A percentile compares a stretch with the other conserved stretches of the same genome.
Evolutionary conservation across 2,329 filamentous ascomycete species (phyloP).

Genomic region (Diplodia intermedia): DNA sequence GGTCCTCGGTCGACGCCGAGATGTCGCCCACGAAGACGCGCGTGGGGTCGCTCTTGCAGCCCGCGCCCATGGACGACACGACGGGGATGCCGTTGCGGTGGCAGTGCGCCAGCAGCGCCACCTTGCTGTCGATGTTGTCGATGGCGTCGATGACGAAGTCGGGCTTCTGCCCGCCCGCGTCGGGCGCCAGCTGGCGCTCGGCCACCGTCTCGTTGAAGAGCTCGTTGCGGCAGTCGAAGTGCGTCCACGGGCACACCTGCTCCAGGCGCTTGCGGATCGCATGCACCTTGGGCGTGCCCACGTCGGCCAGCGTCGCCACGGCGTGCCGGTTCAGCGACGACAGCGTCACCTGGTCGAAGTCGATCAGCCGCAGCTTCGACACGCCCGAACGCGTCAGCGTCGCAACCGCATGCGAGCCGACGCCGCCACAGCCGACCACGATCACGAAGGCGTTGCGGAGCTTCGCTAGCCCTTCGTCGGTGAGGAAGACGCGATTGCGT

Average conservation of each 20-base stretch:
- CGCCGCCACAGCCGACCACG: conserved; percentile 90
- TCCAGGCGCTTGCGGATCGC: conserved; percentile 81
- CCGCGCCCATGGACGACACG: conserved; percentile 95
- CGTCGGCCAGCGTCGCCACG: conserved; percentile 90
- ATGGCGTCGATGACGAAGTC: conserved; percentile 97
- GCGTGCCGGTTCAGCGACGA: conserved; percentile 96
- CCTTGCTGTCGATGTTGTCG: conserved; percentile 97
- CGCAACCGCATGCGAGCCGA: conserved; percentile 89
- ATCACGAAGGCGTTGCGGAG: conserved; percentile 84
- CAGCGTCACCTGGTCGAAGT: conserved; percentile 97
- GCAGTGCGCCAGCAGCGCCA: conserved; percentile 87
- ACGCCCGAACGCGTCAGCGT: conserved; percentile 89
- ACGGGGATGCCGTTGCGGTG: conserved; percentile 77
- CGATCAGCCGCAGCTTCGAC: conserved; percentile 83
- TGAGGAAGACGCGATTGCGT: conserved; percentile 89
- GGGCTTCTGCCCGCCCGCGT: conserved; percentile 72
- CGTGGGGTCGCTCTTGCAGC: conserved; percentile 87
- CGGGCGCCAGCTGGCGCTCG: conserved; percentile 65
- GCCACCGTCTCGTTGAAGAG: conserved; percentile 77
- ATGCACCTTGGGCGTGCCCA: conserved; percentile 89
- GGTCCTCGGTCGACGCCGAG: conserved; percentile 83
- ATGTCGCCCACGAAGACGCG: conserved; percentile 91
- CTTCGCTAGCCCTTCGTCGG: conserved; percentile 77
- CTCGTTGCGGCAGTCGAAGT: conserved; percentile 84
- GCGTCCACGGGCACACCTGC: conserved; percentile 89